phyloP scores from a whole-genome alignment of 495 filamentous ascomycete species.

The Xylaria longipes region DNA sequence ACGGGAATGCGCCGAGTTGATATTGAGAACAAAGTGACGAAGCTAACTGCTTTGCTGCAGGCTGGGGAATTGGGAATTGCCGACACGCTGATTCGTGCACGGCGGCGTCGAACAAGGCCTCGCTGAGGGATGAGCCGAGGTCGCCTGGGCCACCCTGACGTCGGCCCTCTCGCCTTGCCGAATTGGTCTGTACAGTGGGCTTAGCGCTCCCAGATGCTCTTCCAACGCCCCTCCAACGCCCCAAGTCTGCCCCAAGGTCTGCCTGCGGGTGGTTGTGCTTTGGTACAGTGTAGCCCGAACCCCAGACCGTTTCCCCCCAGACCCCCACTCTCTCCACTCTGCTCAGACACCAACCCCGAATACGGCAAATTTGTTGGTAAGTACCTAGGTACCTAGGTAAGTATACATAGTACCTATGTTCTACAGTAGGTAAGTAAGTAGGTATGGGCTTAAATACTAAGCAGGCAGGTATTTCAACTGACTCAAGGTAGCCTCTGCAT shows the following conservation, averaged over 20 bases:
- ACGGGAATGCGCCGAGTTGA: slow-evolving; percentile 43
- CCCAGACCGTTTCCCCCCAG: slow-evolving; percentile 6
- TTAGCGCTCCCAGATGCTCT: background rate
- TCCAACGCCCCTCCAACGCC: too few relatives aligned
- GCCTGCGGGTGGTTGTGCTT: background rate
- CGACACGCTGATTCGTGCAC: slow-evolving; percentile 55
- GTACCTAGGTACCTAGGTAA: too few relatives aligned
- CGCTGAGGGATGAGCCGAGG: slow-evolving; percentile 39
- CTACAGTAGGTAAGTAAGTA: too few relatives aligned
- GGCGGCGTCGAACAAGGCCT: background rate
- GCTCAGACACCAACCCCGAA: background rate
- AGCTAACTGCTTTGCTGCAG: slow-evolving; percentile 32
- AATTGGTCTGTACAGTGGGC: background rate
- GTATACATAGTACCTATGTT: too few relatives aligned
- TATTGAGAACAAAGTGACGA: slow-evolving; percentile 37
- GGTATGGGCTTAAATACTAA: too few relatives aligned
- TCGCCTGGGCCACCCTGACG: slow-evolving; percentile 26
- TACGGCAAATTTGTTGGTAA: background rate
- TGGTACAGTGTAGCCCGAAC: slow-evolving; percentile 4
- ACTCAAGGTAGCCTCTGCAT: background rate
- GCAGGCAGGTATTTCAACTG: background rate
- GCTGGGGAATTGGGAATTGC: slow-evolving; percentile 47
- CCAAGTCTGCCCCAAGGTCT: slow-evolving; percentile 8
- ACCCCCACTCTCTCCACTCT: background rate
- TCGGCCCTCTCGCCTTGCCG: background rate